Evolutionary conservation across 768 basidiomycete species (phyloP).

Genomic region (Calvatia gigantea): DNA sequence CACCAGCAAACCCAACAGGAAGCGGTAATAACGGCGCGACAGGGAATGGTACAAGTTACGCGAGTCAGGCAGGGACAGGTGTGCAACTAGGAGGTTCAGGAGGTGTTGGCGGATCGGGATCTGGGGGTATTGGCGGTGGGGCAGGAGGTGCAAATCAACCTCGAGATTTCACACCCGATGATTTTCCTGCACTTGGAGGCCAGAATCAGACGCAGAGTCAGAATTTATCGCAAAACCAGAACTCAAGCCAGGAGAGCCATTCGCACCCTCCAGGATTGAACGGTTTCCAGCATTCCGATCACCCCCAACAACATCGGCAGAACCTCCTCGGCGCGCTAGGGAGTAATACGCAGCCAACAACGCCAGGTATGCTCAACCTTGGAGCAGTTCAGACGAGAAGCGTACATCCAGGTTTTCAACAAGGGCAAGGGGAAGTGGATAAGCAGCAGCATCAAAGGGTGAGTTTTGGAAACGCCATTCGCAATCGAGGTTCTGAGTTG

Average conservation of each 20-base stretch:
- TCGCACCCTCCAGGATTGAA: slow-evolving; percentile 78
- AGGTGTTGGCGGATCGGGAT: slow-evolving; percentile 28
- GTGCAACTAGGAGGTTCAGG: slow-evolving; percentile 40
- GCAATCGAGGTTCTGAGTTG: neutral
- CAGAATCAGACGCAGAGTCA: slow-evolving; percentile 43
- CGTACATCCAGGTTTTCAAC: slow-evolving; percentile 51
- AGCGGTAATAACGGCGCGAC: slow-evolving; percentile 32
- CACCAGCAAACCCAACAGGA: slow-evolving; percentile 37
- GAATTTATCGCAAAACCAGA: slow-evolving; percentile 30
- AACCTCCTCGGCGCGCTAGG: slow-evolving; percentile 51
- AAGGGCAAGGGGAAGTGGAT: slow-evolving; percentile 61
- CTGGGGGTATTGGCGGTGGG: slow-evolving; percentile 33
- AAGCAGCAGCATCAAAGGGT: slow-evolving; percentile 60
- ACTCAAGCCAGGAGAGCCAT: slow-evolving; percentile 34
- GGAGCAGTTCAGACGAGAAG: slow-evolving; percentile 39
- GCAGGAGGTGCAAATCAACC: slow-evolving; percentile 37
- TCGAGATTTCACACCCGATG: slow-evolving; percentile 80
- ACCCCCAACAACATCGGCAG: slow-evolving; percentile 50
- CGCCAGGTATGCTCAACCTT: slow-evolving; percentile 69
- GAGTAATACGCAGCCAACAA: slow-evolving; percentile 35
- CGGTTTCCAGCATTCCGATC: slow-evolving; percentile 48
- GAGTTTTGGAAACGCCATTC: slow-evolving; percentile 27
- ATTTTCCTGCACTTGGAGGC: slow-evolving; percentile 85
- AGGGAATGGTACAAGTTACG: slow-evolving; percentile 64
- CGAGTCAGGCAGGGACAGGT: slow-evolving; percentile 76